Base-by-base conservation (phyloP, 2,329 filamentous ascomycete species). In the Madurella fahalii region DNA sequence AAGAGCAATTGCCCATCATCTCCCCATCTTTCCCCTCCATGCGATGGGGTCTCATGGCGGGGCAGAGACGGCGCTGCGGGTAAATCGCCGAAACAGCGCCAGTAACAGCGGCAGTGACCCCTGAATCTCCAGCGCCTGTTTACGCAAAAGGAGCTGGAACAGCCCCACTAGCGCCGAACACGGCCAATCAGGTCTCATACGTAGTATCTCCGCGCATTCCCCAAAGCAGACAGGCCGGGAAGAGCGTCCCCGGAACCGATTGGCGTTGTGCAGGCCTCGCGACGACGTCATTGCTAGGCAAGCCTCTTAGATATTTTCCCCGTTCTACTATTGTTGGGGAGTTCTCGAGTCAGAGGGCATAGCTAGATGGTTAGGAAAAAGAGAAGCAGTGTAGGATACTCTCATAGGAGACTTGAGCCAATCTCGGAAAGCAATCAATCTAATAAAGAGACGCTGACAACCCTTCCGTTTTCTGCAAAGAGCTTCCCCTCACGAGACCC, bases 21-120 rank as follows among this genome's bases (percentile, higher is more conserved):
- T 18, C 40, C n/a, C 42, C 46, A 42, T 58, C 25, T 51, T 47
- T 31, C 55, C 50, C 40, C 53, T 54, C 50, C 45, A 43, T 43
- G 52, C 18, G 5, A 37, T 49, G 46, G 45, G 47, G 30, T 18
- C 37, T 56, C 18, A 58, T 55, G 57, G 57, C 56, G 58, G 58
- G 58, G 59, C 57, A 61, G 48, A 34, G 52, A 40, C 61, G 61
- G 61, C 57, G 58, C 57, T 58, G 54, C 62, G 62, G 62, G 57
- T 64, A 64, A 62, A 59, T 55, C 17, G 53, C 62, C 62, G 62
- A 60, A 60, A 64, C 49, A 54, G n/a, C 15, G 17, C 47, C 50
- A 51, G 41, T 52, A 52, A 51, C 20, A 34, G 32, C 39, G 44
- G 47, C 53, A 53, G 45, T 40, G 31, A 13, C 50, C 25, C 52